Evolutionary conservation across 768 basidiomycete species (phyloP), one percentile per base, ranked within the genome.

Genomic region (Flagelloscypha sp.): DNA sequence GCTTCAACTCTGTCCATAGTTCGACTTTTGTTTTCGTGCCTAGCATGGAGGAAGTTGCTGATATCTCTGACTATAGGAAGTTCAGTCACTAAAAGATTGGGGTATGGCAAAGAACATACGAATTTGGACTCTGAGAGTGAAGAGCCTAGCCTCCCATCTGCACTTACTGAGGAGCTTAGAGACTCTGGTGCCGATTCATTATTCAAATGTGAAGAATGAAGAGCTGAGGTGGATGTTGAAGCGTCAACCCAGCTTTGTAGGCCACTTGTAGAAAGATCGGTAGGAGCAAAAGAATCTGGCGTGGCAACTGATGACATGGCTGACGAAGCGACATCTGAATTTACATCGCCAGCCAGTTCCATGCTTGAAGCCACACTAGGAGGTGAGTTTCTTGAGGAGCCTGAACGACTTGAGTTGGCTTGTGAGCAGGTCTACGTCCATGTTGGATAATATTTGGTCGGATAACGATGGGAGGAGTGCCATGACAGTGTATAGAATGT

Each of bases 1-100:
- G 73, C 55, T 95, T 97, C 24, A 95, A 72, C 57, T 95, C 89
- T 38, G 79, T 79, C 94, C 94, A 98, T 6, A 98, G 63, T 48
- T 93, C 82, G 1, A 71, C 74, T 53, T 82, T 90, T n/a, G 72
- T 77, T 42, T 72, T n/a, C n/a, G n/a, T n/a, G n/a, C n/a, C n/a
- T n/a, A n/a, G n/a, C n/a, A n/a, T n/a, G n/a, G n/a, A n/a, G n/a
- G n/a, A n/a, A n/a, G n/a, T n/a, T n/a, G n/a, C n/a, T n/a, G n/a
- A n/a, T n/a, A n/a, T n/a, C n/a, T n/a, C n/a, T n/a, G n/a, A n/a
- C n/a, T n/a, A n/a, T n/a, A n/a, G n/a, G n/a, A n/a, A n/a, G n/a
- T n/a, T n/a, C n/a, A n/a, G n/a, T n/a, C n/a, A n/a, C n/a, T n/a
- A n/a, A n/a, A n/a, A n/a, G n/a, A n/a, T n/a, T n/a, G n/a, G n/a